Base-by-base conservation (phyloP, 805 yeast genomes). In the Kuraishia hungarica region DNA sequence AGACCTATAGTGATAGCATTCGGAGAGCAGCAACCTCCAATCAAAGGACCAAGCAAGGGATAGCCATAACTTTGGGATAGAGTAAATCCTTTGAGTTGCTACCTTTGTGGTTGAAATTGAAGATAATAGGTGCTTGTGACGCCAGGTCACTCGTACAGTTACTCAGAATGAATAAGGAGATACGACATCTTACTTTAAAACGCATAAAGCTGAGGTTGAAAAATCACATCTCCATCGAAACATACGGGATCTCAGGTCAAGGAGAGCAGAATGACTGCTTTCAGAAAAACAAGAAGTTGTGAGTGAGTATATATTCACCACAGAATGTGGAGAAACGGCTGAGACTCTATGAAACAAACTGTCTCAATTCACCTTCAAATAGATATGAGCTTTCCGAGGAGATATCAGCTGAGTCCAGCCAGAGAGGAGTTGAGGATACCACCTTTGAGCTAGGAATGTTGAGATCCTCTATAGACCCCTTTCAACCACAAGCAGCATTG, bases 251-350 rank as follows among this genome's bases (percentile, higher is more conserved):
- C 8, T 35, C 43, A 3, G n/a, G 11, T 35, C 17, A 35, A 3
- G 11, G 4, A 35, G 17, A 13, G 11, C 43, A 35, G n/a, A 35
- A 3, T 13, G 43, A 35, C 43, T 15, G n/a, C n/a, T n/a, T n/a
- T n/a, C n/a, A n/a, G n/a, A n/a, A 10, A 20, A 47, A 50, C 11
- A 43, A 55, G 17, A 39, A 55, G 24, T 29, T 66, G 2, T 62
- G 55, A 39, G 56, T 67, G 6, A 57, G 64, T 20, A 47, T 67
- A 3, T 67, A 56, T 51, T 66, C 69, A 1, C 69, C 70, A 15
- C 69, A 67, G 54, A 61, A 58, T 39, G 59, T 57, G 6, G 59
- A 58, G 19, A 57, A 53, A 28, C 52, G 57, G 13, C 58, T 60
- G 17, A 22, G 60, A 53, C 56, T 64, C 3, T 67, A 58, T 50